Base-by-base conservation (phyloP, 805 yeast species). In the Candida xiaguanensis region DNA sequence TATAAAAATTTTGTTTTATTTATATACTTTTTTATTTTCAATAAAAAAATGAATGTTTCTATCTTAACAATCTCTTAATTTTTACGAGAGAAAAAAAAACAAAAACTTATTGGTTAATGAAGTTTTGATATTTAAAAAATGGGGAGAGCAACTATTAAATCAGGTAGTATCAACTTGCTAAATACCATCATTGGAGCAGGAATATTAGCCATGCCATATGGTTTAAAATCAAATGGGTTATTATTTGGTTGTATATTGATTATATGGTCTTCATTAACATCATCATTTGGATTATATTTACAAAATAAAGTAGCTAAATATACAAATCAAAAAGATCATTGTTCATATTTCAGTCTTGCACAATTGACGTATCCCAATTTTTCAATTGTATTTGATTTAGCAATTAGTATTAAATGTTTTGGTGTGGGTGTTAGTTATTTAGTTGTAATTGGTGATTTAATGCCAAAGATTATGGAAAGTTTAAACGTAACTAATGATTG, bases 371-470 rank as follows among this genome's bases (percentile, higher is more conserved):
- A 83, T 50, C 93, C 93, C 1, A 71, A 70, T n/a, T 56, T 83
- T 19, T 70, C 84, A 4, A 72, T 84, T 5, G 52, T 84, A n/a
- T 85, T 85, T 53, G 93, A 85, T 59, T 59, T 80, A 17, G 84
- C 88, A 25, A 83, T 85, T 55, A 77, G 82, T 24, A 67, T 83
- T 34, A 89, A 85, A 60, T 83, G 91, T 55, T 85, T 81, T 60
- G 95, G 95, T 17, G 89, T 82, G 13, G 82, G 82, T 2, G 66
- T 85, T 11, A 74, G 82, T 34, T 85, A 85, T 51, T 55, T 85
- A 42, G 85, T 85, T 13, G 72, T 85, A 38, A 77, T 85, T 38
- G 93, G 93, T 9, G 93, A 85, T 53, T 64, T 85, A 39, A 76
- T 85, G 70, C 91, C 91, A 4, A 67, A 76, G 14, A 69, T 77